Evolutionary conservation across 164 flowering plant genomes (phyloP), one percentile per base, ranked within the genome.

Genomic region (Stephania japonica): DNA sequence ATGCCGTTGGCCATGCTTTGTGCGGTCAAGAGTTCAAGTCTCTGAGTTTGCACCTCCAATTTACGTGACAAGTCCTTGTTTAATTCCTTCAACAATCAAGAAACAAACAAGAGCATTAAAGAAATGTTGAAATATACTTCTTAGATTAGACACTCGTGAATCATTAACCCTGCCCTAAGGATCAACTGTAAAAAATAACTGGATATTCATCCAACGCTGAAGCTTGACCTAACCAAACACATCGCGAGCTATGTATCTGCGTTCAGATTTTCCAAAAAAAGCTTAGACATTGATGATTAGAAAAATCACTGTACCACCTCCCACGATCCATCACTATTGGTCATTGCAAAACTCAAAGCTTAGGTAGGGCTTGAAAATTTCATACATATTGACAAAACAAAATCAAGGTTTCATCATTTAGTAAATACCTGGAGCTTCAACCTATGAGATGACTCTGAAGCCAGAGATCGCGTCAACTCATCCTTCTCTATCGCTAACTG

Each of bases 401-500:
- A 16, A 53, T 65, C 13, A 71, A 43, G 19, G 66, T 75, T n/a
- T 12, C 59, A 47, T 27, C 49, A 76, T 75, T 68, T 47, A 42
- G 65, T 59, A 75, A 9, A 76, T 87, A 95, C 99, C 97, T 90
- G 86, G 65, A 93, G 76, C 78, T 81, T 83, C 21, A 87, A 83
- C 82, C 81, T 80, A 64, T 86, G 81, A 71, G 94, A 83, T 74
- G 90, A 87, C 81, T 93, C 92, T 49, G 85, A 80, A 49, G 83
- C 79, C 80, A 93, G 84, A 49, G 89, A 86, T 72, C 73, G 81
- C 70, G 79, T 69, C 86, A 96, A 77, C 76, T 93, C 91, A 74
- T 92, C 97, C 79, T 93, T 96, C 87, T 96, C 98, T 80, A 86
- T 70, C 16, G 90, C 81, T 69, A 96, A 82, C 99, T 95, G 86